Conservation (phyloP, 2,329 filamentous ascomycete species). For the Aureobasidium sp. region DNA sequence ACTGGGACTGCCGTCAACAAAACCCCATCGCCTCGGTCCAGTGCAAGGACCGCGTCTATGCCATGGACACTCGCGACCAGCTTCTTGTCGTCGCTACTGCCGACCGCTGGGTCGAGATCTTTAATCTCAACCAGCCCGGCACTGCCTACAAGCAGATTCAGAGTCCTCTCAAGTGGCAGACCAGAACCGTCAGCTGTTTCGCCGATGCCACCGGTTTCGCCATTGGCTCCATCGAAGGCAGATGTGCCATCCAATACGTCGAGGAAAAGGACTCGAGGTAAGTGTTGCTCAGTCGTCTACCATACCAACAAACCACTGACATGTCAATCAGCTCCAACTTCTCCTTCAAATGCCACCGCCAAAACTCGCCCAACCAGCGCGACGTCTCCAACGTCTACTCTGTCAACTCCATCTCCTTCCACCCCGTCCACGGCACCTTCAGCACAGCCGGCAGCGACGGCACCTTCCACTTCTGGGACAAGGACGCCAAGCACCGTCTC, state of each 20-base stretch:
- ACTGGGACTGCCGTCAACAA: conserved; percentile 71
- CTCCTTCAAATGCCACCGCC: conserved; percentile 97
- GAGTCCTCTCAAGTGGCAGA: conserved; percentile 97
- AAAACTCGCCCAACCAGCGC: conserved; percentile 53
- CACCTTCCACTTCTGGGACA: conserved; percentile 95
- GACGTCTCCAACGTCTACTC: conserved; percentile 85
- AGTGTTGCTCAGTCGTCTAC: background rate
- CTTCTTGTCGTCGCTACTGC: conserved; percentile 88
- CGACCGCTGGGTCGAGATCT: conserved; percentile 90
- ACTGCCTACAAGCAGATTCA: conserved; percentile 96
- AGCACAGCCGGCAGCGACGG: conserved; percentile 92
- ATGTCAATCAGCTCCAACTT: conserved; percentile 62
- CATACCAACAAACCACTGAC: background rate
- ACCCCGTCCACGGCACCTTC: conserved; percentile 95
- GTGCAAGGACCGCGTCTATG: conserved; percentile 75
- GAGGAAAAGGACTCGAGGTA: conserved; percentile 82
- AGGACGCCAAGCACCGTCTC: conserved; percentile 46
- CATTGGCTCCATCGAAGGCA: conserved; percentile 91
- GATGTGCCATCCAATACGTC: conserved; percentile 96
- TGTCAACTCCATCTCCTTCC: conserved; percentile 96
- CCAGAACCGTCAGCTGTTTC: conserved; percentile 90
- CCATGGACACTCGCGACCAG: conserved; percentile 80
- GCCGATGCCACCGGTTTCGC: conserved; percentile 86
- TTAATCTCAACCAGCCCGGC: conserved; percentile 80
- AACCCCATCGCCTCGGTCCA: conserved; percentile 59